Evolutionary conservation across 1,139 yeast genomes (phyloP).

Genomic region (Suhomyces wounanorum): DNA sequence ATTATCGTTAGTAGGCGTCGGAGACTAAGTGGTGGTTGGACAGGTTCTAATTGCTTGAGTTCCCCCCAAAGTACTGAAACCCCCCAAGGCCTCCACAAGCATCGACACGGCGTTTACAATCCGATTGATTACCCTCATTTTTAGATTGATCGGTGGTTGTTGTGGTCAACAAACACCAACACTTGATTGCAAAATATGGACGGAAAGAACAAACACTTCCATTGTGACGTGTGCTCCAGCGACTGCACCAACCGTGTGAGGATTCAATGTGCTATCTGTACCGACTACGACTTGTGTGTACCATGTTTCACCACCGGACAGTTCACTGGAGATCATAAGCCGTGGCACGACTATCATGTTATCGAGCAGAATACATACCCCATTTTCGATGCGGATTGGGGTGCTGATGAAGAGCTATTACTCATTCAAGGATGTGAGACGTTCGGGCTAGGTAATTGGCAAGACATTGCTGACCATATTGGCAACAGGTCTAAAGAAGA

Average conservation of each 20-base stretch:
- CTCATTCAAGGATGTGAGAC: conserved; percentile 91
- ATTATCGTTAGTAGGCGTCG: neutral
- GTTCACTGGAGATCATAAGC: conserved; percentile 81
- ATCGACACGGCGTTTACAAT: neutral
- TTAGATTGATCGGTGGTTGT: conserved; percentile 10
- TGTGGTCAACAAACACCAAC: neutral
- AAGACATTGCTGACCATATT: conserved; percentile 90
- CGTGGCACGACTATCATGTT: conserved; percentile 89
- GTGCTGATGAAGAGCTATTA: conserved; percentile 93
- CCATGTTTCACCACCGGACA: conserved; percentile 92
- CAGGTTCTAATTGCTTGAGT: neutral
- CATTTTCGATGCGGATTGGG: conserved; percentile 89
- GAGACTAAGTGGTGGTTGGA: neutral
- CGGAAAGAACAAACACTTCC: conserved; percentile 55
- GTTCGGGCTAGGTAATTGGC: conserved; percentile 95
- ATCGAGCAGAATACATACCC: conserved; percentile 96
- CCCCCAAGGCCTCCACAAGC: neutral
- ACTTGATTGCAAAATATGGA: conserved; percentile 17
- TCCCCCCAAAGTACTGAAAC: neutral
- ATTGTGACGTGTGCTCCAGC: conserved; percentile 92
- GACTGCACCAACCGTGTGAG: conserved; percentile 93
- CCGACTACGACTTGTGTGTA: conserved; percentile 93
- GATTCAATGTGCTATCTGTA: conserved; percentile 87
- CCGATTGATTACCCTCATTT: conserved; percentile 7
- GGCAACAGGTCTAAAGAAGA: conserved; percentile 93